A percentile compares a stretch with the other conserved stretches of the same genome.
phyloP scores from a whole-genome alignment of 306 rosid genomes.

The Carpinus viminea region DNA sequence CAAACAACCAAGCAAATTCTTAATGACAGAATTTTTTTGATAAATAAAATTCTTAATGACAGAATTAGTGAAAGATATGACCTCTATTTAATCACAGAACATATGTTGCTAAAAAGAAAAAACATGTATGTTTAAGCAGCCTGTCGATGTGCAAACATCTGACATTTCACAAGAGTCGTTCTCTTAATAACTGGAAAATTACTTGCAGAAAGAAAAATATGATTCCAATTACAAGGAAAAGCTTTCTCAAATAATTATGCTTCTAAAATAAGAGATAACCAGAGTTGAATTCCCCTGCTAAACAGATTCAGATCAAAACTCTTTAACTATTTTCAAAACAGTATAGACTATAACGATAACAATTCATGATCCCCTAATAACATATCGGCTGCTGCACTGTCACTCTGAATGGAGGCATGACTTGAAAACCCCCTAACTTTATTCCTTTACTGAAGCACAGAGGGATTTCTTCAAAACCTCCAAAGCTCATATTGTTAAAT shows the following conservation, averaged over 20 bases:
- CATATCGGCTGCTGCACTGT: not conserved
- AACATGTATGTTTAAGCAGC: not conserved
- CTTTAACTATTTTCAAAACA: not conserved
- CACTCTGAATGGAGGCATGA: not conserved
- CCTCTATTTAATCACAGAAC: not conserved
- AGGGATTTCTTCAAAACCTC: not conserved
- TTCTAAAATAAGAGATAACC: not conserved
- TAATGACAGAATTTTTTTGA: not conserved
- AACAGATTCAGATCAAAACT: not conserved
- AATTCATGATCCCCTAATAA: not conserved
- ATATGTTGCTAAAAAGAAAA: not conserved
- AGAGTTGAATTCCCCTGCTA: not conserved
- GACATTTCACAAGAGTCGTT: not conserved
- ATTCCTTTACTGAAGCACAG: not conserved
- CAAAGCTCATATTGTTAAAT: not conserved
- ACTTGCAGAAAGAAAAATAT: not conserved
- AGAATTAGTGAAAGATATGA: not conserved
- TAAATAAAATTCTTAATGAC: not conserved
- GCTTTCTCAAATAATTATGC: not conserved
- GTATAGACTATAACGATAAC: not conserved
- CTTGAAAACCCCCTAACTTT: not conserved
- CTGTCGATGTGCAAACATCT: not conserved
- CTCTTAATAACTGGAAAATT: not conserved
- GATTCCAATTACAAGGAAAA: not conserved
- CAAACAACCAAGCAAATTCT: conserved; percentile 5